These are phyloP conservation scores for Taiwanofungus camphoratus DNA, from an alignment of 1,284 basidiomycete genomes.

Conservation along the genomic window DNA sequence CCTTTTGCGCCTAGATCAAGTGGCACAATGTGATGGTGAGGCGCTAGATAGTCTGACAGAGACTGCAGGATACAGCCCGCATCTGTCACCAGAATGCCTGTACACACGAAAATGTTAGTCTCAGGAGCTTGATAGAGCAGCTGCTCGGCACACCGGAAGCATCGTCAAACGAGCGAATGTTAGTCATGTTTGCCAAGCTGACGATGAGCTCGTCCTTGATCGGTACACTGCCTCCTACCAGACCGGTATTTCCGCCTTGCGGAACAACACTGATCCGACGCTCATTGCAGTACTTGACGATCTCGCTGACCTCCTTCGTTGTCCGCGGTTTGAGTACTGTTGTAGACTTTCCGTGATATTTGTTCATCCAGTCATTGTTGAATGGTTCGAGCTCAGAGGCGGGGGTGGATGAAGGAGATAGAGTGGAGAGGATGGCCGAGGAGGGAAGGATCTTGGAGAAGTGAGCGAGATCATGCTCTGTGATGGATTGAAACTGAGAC, in stretches of 20 bases:
- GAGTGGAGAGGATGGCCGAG: conserved; percentile 59
- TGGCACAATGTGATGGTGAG: conserved; percentile 94
- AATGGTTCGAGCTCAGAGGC: conserved; percentile 72
- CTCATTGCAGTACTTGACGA: conserved; percentile 82
- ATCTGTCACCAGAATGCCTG: conserved; percentile 74
- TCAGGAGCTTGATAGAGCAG: background rate
- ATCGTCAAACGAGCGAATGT: conserved; percentile 88
- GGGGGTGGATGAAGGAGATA: conserved; percentile 41
- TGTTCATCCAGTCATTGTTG: conserved; percentile 98
- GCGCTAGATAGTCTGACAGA: conserved; percentile 82
- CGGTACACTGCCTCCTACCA: conserved; percentile 96
- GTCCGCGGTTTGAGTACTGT: conserved; percentile 89
- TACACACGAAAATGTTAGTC: conserved; percentile 9
- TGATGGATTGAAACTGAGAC: conserved; percentile 39
- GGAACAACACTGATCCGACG: conserved; percentile 85
- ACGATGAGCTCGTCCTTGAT: conserved; percentile 87
- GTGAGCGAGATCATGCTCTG: conserved; percentile 53
- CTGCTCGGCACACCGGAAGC: conserved; percentile 59
- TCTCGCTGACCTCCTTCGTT: conserved; percentile 82
- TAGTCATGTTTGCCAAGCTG: conserved; percentile 78
- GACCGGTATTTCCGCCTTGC: conserved; percentile 97
- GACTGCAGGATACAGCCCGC: conserved; percentile 95
- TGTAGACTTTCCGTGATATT: conserved; percentile 81
- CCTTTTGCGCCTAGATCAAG: conserved; percentile 98
- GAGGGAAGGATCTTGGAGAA: conserved; percentile 57